phyloP scores from a whole-genome alignment of 106 monocot genomes.

The Dendrobium officinale region DNA sequence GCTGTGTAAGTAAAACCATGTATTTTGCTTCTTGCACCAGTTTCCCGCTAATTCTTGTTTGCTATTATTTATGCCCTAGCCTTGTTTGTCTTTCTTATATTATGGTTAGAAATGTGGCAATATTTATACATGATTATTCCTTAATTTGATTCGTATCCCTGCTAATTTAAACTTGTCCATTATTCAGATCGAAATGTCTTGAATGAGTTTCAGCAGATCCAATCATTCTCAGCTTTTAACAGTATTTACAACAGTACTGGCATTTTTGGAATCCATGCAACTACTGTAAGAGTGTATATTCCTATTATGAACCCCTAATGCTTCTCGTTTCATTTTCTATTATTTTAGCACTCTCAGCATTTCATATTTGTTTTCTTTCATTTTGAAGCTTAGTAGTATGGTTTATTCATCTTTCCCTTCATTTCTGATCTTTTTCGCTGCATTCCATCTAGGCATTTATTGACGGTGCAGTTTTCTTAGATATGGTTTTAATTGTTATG shows the following conservation, averaged over 20 bases:
- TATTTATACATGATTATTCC: background rate
- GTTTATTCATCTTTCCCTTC: background rate
- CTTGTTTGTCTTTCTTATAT: background rate
- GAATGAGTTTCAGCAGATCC: conserved; percentile 59
- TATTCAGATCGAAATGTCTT: conserved; percentile 62
- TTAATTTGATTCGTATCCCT: conserved; percentile 5
- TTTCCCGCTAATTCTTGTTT: background rate
- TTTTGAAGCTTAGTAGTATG: background rate
- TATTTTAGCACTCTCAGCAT: background rate
- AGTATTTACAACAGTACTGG: conserved; percentile 82
- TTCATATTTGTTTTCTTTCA: background rate
- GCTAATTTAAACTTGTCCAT: background rate
- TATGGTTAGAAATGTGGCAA: background rate
- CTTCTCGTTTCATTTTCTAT: background rate
- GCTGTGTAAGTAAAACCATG: conserved; percentile 45
- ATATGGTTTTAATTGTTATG: background rate
- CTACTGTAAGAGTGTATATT: conserved; percentile 42
- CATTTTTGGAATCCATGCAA: conserved; percentile 81
- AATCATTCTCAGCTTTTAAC: conserved; percentile 84
- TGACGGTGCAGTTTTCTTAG: background rate
- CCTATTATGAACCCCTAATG: background rate
- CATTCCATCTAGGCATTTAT: background rate
- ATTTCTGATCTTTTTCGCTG: background rate
- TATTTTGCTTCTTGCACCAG: background rate
- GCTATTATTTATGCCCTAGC: background rate